Percentiles rank a stretch among this genome's conserved stretches.
phyloP scores from a whole-genome alignment of 805 yeast species.

The Pichia scutulata region DNA sequence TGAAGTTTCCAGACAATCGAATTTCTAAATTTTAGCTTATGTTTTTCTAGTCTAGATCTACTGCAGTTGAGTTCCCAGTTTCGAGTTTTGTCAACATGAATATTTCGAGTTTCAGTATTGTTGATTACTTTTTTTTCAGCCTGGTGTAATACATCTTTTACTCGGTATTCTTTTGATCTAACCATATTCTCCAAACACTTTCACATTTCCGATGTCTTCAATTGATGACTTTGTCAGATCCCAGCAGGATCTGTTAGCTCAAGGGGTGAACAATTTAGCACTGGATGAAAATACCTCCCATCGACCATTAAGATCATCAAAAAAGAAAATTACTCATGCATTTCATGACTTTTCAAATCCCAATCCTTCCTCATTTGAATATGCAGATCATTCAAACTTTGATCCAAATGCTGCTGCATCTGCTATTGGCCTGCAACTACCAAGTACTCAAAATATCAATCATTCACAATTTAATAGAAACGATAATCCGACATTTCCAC shows the following conservation, averaged over 20 bases:
- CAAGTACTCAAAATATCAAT: not conserved
- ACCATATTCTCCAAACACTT: not conserved
- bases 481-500: not conserved
- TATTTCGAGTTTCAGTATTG: not conserved
- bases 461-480: not conserved
- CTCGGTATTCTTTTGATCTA: not conserved
- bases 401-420: conserved; percentile 29
- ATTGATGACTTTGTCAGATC: conserved; percentile 2
- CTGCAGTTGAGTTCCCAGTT: not conserved
- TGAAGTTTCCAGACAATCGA: too few relatives aligned
- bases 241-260: conserved; percentile 11
- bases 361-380: not conserved
- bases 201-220: not conserved
- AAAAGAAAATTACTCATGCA: conserved; percentile 22
- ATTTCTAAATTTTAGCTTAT: too few relatives aligned
- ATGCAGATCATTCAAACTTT: conserved; percentile 9
- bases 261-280: conserved; percentile 12
- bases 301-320: conserved; percentile 5
- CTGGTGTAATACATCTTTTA: not conserved
- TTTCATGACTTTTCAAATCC: conserved; percentile 20
- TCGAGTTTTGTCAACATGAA: not conserved
- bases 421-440: conserved; percentile 21
- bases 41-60: too few relatives aligned
- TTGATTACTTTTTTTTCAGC: too few relatives aligned
- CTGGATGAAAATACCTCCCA: not conserved